Evolutionary conservation across 225 moss, liverwort and hornwort genomes (phyloP).

Genomic region (Antitrichia curtipendula): DNA sequence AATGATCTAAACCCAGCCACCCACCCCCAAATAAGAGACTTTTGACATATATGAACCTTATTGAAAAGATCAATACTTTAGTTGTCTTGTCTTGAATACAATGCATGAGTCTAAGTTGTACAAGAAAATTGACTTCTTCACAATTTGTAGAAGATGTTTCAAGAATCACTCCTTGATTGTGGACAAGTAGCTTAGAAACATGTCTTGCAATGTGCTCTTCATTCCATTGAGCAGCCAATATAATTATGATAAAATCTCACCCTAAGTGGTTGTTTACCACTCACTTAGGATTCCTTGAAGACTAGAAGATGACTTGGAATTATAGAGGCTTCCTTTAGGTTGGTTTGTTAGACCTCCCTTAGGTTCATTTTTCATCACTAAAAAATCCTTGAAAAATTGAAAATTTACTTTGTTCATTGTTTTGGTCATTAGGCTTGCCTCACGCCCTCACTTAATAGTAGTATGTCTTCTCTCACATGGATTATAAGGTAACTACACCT

Average conservation of each 20-base stretch:
- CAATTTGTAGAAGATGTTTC: no score
- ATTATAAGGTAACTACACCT: no score
- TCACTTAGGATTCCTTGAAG: neutral
- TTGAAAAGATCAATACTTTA: neutral
- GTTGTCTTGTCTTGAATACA: neutral
- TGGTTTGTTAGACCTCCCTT: neutral
- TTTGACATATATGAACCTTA: neutral
- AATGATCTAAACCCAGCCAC: no score
- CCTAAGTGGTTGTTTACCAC: neutral
- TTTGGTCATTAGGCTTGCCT: neutral
- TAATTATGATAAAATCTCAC: neutral
- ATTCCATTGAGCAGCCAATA: neutral
- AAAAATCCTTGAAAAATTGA: neutral
- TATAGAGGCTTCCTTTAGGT: neutral
- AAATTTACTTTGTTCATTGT: neutral
- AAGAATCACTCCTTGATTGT: neutral
- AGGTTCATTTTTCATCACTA: neutral
- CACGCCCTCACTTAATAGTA: accelerated
- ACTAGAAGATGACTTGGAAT: neutral
- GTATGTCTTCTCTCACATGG: neutral
- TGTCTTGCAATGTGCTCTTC: accelerated
- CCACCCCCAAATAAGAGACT: accelerated
- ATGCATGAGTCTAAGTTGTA: neutral
- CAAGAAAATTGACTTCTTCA: accelerated
- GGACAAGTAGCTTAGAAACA: no score